These are phyloP conservation scores for Podospora pseudopauciseta DNA, from an alignment of 495 filamentous ascomycete species.

Conservation along the genomic window DNA sequence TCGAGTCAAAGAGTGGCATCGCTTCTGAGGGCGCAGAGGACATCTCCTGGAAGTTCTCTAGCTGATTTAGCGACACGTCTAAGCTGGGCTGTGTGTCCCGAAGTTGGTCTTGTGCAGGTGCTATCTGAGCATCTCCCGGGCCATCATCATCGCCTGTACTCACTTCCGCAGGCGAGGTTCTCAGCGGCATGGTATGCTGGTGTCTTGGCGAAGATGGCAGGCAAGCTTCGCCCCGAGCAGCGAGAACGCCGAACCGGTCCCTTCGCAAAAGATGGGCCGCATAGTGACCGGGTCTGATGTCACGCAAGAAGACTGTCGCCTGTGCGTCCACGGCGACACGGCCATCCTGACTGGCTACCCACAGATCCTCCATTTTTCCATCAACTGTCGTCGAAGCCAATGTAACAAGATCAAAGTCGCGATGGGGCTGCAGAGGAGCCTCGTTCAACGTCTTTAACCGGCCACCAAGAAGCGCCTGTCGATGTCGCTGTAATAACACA, in stretches of 20 bases:
- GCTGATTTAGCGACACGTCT: too few species aligned
- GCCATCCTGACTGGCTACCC: background rate
- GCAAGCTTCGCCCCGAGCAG: background rate
- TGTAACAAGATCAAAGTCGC: background rate
- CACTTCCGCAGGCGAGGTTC: too few species aligned
- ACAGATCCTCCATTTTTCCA: background rate
- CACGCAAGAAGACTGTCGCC: background rate
- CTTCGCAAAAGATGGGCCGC: background rate
- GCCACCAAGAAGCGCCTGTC: background rate
- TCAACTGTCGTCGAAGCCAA: background rate
- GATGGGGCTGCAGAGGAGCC: slow-evolving; percentile 5
- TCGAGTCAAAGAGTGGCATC: too few species aligned
- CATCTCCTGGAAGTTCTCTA: too few species aligned
- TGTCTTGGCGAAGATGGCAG: background rate
- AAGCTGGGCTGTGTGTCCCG: too few species aligned
- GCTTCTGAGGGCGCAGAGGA: too few species aligned
- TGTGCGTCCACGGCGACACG: background rate
- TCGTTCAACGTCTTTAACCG: slow-evolving; percentile 3
- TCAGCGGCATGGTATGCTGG: background rate
- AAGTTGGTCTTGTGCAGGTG: too few species aligned
- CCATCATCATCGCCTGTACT: too few species aligned
- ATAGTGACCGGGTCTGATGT: background rate
- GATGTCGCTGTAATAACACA: slow-evolving; percentile 2
- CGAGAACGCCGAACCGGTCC: slow-evolving; percentile 1
- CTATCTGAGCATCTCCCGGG: too few species aligned